These are phyloP conservation scores for Echium plantagineum DNA, from an alignment of 257 asterid genomes.

Conservation along the genomic window DNA sequence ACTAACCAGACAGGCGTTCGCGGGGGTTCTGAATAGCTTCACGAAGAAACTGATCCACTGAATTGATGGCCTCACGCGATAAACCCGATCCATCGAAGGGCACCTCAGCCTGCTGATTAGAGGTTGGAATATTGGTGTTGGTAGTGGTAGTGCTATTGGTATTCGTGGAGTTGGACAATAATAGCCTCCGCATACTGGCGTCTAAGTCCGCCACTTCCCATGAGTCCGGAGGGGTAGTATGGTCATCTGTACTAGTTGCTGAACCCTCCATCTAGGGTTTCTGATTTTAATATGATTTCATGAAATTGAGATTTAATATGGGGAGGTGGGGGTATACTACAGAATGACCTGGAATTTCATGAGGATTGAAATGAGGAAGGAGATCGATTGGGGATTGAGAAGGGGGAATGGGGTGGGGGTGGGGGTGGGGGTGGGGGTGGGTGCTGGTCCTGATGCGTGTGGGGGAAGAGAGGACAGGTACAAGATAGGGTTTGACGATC, in stretches of 20 bases:
- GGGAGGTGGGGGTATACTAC: no score
- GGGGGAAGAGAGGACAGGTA: no score
- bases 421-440: no score
- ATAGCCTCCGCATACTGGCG: conserved; percentile 68
- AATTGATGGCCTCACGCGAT: conserved; percentile 36
- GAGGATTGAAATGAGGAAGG: no score
- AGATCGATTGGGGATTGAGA: no score
- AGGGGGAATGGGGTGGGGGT: no score
- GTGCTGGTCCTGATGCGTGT: no score
- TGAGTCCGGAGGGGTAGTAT: conserved; percentile 69
- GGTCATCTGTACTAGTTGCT: conserved; percentile 45
- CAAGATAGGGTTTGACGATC: no score
- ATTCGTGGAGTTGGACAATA: conserved; percentile 32
- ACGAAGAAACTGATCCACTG: conserved; percentile 89
- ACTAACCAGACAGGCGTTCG: conserved; percentile 88
- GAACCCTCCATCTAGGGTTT: conserved; percentile 62
- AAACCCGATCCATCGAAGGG: conserved; percentile 8
- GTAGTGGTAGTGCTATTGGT: conserved; percentile 13
- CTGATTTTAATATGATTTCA: not conserved
- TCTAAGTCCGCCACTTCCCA: conserved; percentile 99
- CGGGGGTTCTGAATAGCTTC: conserved; percentile 99
- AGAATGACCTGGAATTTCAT: no score
- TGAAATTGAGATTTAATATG: no score
- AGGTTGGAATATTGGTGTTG: conserved; percentile 9
- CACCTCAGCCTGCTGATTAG: conserved; percentile 25